A percentile compares a stretch with the other conserved stretches of the same genome.
These are phyloP conservation scores for Penstemon eatonii DNA, from an alignment of 257 asterid genomes.

Conservation along the genomic window DNA sequence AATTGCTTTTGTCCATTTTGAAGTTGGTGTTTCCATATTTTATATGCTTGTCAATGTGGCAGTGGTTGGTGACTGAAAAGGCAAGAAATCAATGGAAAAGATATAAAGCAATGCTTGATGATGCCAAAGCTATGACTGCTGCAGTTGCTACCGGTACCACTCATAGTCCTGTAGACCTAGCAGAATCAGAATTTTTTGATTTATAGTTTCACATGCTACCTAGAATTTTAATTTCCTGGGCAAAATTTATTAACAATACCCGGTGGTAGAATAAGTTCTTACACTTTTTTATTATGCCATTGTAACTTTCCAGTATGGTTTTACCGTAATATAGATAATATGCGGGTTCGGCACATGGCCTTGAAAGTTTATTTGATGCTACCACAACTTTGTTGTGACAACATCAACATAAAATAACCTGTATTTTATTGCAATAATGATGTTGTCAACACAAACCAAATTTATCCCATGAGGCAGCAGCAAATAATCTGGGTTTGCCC, in stretches of 20 bases:
- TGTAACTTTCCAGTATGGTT: constrained; percentile 3
- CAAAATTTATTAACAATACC: not conserved
- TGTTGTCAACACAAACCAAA: too few species aligned
- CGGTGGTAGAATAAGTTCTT: not conserved
- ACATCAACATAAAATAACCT: too few species aligned
- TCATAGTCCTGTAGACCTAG: constrained; percentile 7
- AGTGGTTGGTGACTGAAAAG: constrained; percentile 92
- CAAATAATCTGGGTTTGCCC: too few species aligned
- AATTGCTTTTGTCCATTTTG: not conserved
- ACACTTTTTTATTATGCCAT: constrained; percentile 1
- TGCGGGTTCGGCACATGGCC: not conserved
- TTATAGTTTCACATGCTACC: not conserved
- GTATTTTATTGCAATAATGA: too few species aligned
- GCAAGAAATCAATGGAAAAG: constrained; percentile 76
- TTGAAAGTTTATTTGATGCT: not conserved
- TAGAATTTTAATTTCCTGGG: not conserved
- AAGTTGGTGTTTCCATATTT: constrained; percentile 18
- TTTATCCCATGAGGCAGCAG: too few species aligned
- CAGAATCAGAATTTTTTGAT: constrained; percentile 9
- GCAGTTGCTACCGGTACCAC: constrained; percentile 34
- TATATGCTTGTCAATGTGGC: constrained; percentile 32
- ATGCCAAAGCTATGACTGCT: constrained; percentile 47
- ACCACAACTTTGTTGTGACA: too few species aligned
- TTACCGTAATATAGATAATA: not conserved
- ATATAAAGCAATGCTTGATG: constrained; percentile 77